Conservation (phyloP, 2,329 filamentous ascomycete species). For the Uncinocarpus reesii region DNA sequence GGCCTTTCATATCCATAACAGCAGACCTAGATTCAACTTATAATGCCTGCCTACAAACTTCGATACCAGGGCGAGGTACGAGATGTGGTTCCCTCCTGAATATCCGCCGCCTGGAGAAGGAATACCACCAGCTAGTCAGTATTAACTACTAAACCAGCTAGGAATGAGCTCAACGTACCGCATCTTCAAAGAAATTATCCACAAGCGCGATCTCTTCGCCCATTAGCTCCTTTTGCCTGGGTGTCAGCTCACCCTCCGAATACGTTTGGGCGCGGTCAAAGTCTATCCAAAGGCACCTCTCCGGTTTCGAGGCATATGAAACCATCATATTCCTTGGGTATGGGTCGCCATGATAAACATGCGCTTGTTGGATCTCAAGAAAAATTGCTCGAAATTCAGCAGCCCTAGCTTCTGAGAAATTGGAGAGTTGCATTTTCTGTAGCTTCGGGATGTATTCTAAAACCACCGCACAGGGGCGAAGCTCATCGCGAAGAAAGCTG, state of each 20-base stretch:
- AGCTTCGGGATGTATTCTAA: constrained; percentile 11
- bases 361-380: constrained; percentile 5
- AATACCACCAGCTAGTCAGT: no score
- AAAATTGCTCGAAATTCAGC: constrained; percentile 1
- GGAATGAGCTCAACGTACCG: no score
- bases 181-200: no score
- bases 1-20: no score
- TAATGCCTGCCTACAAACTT: no score
- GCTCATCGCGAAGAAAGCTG: constrained; percentile 6
- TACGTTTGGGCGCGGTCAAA: constrained; percentile 11
- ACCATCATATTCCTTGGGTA: constrained; percentile 8
- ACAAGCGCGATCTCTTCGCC: no score
- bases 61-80: no score
- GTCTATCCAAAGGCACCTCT: constrained; percentile 17
- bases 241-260: neutral
- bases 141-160: no score
- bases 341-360: constrained; percentile 11
- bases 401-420: constrained; percentile 7
- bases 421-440: neutral
- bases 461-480: constrained; percentile 7
- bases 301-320: neutral
- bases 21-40: no score
- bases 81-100: no score
- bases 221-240: neutral
- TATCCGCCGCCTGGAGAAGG: no score